Conservation (phyloP, 192 early-diverging fungal genomes). For the Coemansia sp. region DNA sequence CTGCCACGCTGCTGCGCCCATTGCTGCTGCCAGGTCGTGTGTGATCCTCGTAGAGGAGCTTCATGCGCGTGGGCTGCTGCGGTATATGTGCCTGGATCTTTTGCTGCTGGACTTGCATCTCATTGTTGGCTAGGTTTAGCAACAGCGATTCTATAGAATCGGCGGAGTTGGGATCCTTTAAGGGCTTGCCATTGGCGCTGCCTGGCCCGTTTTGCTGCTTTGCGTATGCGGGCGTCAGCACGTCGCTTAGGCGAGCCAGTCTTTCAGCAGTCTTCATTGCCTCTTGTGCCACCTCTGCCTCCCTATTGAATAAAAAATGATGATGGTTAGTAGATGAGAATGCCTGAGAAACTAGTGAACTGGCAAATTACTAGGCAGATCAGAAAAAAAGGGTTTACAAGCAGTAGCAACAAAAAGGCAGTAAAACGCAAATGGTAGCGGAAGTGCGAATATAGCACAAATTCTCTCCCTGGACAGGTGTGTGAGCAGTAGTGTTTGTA, state of each 20-base stretch:
- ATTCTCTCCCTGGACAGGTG: too few relatives aligned
- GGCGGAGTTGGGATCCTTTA: conserved; percentile 10
- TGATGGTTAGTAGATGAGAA: neutral
- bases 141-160: conserved; percentile 52
- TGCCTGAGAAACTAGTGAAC: neutral
- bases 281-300: conserved; percentile 32
- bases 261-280: conserved; percentile 52
- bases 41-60: conserved; percentile 54
- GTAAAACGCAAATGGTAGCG: neutral
- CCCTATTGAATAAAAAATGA: conserved; percentile 11
- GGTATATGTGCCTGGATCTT: conserved; percentile 52
- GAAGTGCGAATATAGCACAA: neutral
- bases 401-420: conserved; percentile 1
- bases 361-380: neutral
- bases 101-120: conserved; percentile 55
- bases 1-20: conserved; percentile 20
- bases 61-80: conserved; percentile 47
- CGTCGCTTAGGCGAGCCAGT: conserved; percentile 49
- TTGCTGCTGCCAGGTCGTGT: conserved; percentile 18
- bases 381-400: neutral
- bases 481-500: conserved; percentile 14
- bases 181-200: neutral
- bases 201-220: conserved; percentile 9
- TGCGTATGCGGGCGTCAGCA: conserved; percentile 42
- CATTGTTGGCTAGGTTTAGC: conserved; percentile 52